These are phyloP conservation scores for Petrea volubilis DNA, from an alignment of 257 asterid genomes.

Conservation along the genomic window DNA sequence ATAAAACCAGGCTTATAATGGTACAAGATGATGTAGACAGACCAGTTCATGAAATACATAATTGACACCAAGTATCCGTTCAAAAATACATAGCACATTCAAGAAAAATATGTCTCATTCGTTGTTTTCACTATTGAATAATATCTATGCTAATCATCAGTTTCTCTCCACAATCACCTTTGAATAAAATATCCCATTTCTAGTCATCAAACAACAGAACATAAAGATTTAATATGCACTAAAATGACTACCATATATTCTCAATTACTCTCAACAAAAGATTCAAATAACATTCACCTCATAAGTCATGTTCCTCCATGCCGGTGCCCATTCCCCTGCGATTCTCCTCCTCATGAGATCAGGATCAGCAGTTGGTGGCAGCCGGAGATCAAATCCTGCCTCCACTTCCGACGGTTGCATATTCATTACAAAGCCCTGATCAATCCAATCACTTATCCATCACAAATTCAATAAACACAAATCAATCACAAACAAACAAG, in stretches of 20 bases:
- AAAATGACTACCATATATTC: no score
- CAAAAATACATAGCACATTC: neutral
- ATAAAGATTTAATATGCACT: no score
- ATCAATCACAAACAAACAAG: constrained; percentile 12
- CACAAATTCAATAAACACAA: neutral
- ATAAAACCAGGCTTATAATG: no score
- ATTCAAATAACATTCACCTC: constrained; percentile 46
- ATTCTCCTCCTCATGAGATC: constrained; percentile 69
- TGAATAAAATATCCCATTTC: neutral
- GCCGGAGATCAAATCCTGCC: constrained; percentile 85
- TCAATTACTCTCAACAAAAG: no score
- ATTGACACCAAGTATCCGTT: no score
- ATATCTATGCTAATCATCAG: no score
- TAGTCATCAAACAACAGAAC: neutral
- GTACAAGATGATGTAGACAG: no score
- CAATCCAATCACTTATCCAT: constrained; percentile 25
- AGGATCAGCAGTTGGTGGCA: constrained; percentile 81
- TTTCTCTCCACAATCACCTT: no score
- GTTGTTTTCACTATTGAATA: neutral
- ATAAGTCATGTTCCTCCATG: constrained; percentile 81
- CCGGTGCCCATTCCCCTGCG: constrained; percentile 90
- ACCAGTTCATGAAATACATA: no score
- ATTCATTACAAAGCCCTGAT: constrained; percentile 87
- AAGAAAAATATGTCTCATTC: neutral
- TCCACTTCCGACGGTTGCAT: constrained; percentile 96